Evolutionary conservation across 2,329 filamentous ascomycete genomes (phyloP).

Genomic region (Sphaerostilbella broomeana): DNA sequence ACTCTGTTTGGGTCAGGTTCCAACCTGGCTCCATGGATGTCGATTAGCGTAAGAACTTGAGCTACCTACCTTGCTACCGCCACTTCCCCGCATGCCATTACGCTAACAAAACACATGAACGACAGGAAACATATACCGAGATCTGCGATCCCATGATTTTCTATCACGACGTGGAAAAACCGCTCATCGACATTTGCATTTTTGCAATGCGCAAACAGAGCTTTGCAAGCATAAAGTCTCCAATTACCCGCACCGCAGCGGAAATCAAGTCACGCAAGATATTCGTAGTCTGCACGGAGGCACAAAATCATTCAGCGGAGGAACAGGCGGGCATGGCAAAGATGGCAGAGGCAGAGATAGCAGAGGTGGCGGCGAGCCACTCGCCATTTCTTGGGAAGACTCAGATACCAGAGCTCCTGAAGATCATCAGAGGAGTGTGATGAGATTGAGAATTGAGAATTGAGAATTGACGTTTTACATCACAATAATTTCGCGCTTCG

Average conservation of each 20-base stretch:
- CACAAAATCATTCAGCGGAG: background rate
- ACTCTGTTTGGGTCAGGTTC: background rate
- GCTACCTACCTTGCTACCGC: too few species aligned
- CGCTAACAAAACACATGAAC: background rate
- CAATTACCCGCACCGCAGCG: background rate
- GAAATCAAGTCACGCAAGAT: background rate
- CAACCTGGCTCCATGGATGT: background rate
- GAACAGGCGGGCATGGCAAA: background rate
- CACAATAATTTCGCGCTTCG: too few species aligned
- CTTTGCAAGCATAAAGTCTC: background rate
- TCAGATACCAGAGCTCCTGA: conserved; percentile 1
- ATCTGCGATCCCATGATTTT: background rate
- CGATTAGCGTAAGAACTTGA: background rate
- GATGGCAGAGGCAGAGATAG: background rate
- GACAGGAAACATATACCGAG: background rate
- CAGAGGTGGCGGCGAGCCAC: background rate
- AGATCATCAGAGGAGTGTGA: background rate
- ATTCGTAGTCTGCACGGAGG: background rate
- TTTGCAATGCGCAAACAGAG: background rate
- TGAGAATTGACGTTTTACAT: background rate
- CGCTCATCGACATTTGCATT: background rate
- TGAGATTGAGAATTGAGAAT: background rate
- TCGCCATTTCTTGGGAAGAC: background rate
- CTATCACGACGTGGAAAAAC: background rate
- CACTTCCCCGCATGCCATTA: too few species aligned